Conservation (phyloP, 257 asterid species). For the Mentha longifolia region DNA sequence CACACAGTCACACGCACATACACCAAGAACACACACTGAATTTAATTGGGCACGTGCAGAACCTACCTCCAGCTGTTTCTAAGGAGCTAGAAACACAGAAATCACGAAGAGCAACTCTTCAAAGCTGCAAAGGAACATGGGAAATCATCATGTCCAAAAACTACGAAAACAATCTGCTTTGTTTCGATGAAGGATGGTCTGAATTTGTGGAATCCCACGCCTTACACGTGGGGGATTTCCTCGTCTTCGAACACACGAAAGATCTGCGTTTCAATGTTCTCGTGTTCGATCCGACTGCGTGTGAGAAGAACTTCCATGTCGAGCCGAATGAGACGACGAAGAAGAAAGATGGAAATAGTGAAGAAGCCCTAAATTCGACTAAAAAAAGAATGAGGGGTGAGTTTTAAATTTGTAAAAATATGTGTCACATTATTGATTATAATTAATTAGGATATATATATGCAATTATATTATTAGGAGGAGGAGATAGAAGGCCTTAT, state of each 20-base stretch:
- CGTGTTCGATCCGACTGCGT: constrained; percentile 16
- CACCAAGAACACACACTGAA: neutral
- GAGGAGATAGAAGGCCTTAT: neutral
- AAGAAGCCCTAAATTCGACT: neutral
- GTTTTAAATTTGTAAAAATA: neutral
- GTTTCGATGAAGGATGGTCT: constrained; percentile 33
- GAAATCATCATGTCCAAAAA: constrained; percentile 10
- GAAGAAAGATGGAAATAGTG: neutral
- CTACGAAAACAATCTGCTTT: neutral
- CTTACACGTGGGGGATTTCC: constrained; percentile 27
- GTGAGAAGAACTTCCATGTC: constrained; percentile 24
- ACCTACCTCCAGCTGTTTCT: constrained; percentile 29
- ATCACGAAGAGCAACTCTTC: constrained; percentile 9
- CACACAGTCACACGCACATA: too few species aligned
- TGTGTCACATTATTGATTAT: neutral
- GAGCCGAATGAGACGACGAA: neutral
- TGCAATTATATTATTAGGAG: neutral
- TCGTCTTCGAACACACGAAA: constrained; percentile 22
- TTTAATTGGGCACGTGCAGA: neutral
- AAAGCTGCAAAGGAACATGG: constrained; percentile 19
- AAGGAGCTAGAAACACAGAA: constrained; percentile 1
- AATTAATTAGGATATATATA: neutral
- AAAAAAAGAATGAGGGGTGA: neutral
- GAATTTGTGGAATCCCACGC: constrained; percentile 20
- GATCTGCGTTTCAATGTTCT: constrained; percentile 20